Evolutionary conservation across 805 yeast species (phyloP).

Genomic region (Candida vartiovaarae): DNA sequence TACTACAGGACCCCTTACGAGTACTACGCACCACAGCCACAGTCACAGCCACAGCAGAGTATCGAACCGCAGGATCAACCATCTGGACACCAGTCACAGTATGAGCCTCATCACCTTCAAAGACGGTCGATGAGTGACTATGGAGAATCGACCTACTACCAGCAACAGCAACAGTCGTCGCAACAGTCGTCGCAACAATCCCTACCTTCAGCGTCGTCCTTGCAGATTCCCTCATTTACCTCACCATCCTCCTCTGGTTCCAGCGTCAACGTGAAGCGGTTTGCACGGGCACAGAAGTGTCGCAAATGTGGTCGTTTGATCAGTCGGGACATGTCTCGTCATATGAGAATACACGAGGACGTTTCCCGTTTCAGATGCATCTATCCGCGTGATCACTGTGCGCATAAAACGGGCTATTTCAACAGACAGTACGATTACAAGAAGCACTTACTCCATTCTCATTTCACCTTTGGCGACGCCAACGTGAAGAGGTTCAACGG

Average conservation of each 20-base stretch:
- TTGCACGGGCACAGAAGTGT: slow-evolving; percentile 29
- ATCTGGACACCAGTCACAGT: not conserved
- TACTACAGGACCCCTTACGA: not conserved
- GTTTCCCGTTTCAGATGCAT: slow-evolving; percentile 52
- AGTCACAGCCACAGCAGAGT: not conserved
- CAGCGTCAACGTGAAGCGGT: not conserved
- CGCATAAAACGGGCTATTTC: slow-evolving; percentile 54
- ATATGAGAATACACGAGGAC: slow-evolving; percentile 53
- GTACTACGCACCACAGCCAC: not conserved
- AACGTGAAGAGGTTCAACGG: slow-evolving; percentile 32
- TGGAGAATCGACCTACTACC: too few species aligned
- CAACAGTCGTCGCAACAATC: too few species aligned
- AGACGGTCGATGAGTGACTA: too few species aligned
- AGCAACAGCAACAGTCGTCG: too few species aligned
- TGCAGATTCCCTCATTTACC: not conserved
- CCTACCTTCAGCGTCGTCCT: not conserved
- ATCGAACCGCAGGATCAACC: not conserved
- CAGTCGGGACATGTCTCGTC: slow-evolving; percentile 55
- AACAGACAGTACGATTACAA: slow-evolving; percentile 65
- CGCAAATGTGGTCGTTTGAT: slow-evolving; percentile 46
- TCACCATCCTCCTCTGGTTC: not conserved
- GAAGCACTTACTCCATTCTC: slow-evolving; percentile 55
- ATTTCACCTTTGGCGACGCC: slow-evolving; percentile 45
- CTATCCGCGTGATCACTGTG: slow-evolving; percentile 47
- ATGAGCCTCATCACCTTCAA: not conserved